These are phyloP conservation scores for Melastoma malabathricum DNA, from an alignment of 345 rosid genomes.

Conservation along the genomic window DNA sequence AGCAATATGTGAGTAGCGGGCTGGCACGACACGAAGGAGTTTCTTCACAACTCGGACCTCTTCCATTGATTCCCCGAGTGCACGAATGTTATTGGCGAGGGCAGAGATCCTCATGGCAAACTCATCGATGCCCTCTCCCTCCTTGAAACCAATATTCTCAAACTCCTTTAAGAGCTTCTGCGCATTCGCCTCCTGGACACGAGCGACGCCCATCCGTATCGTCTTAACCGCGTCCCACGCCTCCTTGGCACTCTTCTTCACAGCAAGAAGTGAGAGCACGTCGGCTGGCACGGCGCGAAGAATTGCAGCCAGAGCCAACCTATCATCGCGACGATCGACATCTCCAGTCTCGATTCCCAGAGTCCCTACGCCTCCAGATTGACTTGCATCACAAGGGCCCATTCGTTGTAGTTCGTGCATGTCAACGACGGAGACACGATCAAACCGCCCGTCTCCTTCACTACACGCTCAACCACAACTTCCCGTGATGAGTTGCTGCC, in stretches of 20 bases:
- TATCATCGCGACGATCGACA: not conserved
- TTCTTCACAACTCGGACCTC: too few relatives aligned
- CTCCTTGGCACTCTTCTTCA: slow-evolving; percentile 3
- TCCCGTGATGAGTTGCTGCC: too few relatives aligned
- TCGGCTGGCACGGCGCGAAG: not conserved
- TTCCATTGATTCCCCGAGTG: not conserved
- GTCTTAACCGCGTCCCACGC: slow-evolving; percentile 3
- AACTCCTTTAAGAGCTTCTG: not conserved
- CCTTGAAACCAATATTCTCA: not conserved
- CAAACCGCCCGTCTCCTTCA: too few relatives aligned
- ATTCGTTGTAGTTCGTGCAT: not conserved
- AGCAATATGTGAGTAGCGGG: too few relatives aligned
- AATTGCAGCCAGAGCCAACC: not conserved
- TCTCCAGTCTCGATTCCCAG: not conserved
- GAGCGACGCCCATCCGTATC: not conserved
- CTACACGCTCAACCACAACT: too few relatives aligned
- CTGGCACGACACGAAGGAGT: too few relatives aligned
- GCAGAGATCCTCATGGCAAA: not conserved
- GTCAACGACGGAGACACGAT: not conserved
- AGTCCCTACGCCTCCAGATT: not conserved
- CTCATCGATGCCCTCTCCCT: not conserved
- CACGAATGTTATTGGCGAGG: not conserved
- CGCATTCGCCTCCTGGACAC: not conserved
- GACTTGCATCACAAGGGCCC: slow-evolving; percentile 2
- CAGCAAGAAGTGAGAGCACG: not conserved